Base-by-base conservation (phyloP, 2,329 filamentous ascomycete genomes). In the Pyrenochaeta sp. region DNA sequence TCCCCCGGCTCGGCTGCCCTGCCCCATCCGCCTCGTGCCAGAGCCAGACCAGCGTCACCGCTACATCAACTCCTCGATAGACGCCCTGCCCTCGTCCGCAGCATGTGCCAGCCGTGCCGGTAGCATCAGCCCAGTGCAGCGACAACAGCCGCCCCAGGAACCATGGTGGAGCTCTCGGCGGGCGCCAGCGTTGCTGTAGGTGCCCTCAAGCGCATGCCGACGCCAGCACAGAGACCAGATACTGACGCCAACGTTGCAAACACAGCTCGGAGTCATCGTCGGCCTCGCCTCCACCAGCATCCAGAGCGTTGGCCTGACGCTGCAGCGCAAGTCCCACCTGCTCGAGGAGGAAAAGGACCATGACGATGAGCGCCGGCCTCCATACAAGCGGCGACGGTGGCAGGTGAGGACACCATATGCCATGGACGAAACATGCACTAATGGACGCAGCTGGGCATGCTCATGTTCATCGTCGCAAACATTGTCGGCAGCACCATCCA, bases 311-410 rank as follows among this genome's bases (percentile, higher is more conserved):
- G 94, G 94, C 57, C 82, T 99, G 55, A 99, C 94, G 21, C 81
- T 99, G 18, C 94, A 99, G 75, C 90, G 94, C 70, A 97, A 99
- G 75, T 97, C 94, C 53, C 94, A 99, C 75, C 87, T 99, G 58
- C 85, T 97, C 67, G 94, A 99, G 77, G 94, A 99, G 76, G 90
- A 95, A 76, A 96, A 96, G 73, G 83, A 85, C 37, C 78, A 81
- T 20, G 87, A 90, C 69, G 85, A 94, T 73, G 78, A 86, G 48
- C 86, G 89, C 58, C 82, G 93, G 50, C 93, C 94, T 30, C 90
- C 94, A 4, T 95, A 96, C 74, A 87, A 88, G 66, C 84, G 94
- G 65, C 84, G 92, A 63, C 83, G 91, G 81, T 99, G 94, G 94
- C 94, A 96, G 82, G 78, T 82, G 56, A 53, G 69, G 20, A 41